These are phyloP conservation scores for Candida corydali DNA, from an alignment of 805 yeast species.

Conservation along the genomic window DNA sequence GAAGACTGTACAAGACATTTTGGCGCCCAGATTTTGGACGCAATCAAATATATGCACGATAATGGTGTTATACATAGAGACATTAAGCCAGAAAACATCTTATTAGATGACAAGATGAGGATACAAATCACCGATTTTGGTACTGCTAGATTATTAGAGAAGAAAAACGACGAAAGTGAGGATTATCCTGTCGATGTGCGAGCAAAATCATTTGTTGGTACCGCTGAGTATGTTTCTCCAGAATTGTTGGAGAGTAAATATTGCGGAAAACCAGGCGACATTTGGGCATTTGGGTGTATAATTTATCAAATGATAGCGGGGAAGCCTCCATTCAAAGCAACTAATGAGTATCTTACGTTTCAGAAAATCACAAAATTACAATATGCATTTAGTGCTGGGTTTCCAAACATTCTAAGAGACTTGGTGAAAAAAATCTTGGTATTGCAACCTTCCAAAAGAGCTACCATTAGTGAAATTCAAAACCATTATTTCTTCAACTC, in stretches of 20 bases:
- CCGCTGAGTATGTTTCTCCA: slow-evolving; percentile 82
- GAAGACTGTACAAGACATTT: slow-evolving; percentile 68
- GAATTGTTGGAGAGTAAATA: slow-evolving; percentile 71
- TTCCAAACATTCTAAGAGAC: slow-evolving; percentile 58
- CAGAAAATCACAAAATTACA: slow-evolving; percentile 79
- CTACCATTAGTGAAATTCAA: slow-evolving; percentile 54
- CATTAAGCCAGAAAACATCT: slow-evolving; percentile 77
- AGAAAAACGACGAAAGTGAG: slow-evolving; percentile 40
- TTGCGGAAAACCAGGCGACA: slow-evolving; percentile 56
- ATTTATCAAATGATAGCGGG: slow-evolving; percentile 63
- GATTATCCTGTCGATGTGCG: slow-evolving; percentile 61
- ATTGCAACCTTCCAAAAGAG: slow-evolving; percentile 66
- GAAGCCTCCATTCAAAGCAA: slow-evolving; percentile 76
- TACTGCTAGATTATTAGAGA: slow-evolving; percentile 71
- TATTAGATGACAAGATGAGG: slow-evolving; percentile 56
- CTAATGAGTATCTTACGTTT: slow-evolving; percentile 76
- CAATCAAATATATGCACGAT: slow-evolving; percentile 65
- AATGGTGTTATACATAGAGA: slow-evolving; percentile 80
- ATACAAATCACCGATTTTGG: slow-evolving; percentile 81
- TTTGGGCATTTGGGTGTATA: slow-evolving; percentile 62
- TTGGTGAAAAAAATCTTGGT: slow-evolving; percentile 64
- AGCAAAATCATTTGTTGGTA: slow-evolving; percentile 81
- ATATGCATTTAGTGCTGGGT: slow-evolving; percentile 67
- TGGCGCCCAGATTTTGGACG: slow-evolving; percentile 70
- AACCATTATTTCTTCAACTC: slow-evolving; percentile 66